Evolutionary conservation across 2,329 filamentous ascomycete species (phyloP), one percentile per base, ranked within the genome.

Genomic region (Setomelanomma holmii): DNA sequence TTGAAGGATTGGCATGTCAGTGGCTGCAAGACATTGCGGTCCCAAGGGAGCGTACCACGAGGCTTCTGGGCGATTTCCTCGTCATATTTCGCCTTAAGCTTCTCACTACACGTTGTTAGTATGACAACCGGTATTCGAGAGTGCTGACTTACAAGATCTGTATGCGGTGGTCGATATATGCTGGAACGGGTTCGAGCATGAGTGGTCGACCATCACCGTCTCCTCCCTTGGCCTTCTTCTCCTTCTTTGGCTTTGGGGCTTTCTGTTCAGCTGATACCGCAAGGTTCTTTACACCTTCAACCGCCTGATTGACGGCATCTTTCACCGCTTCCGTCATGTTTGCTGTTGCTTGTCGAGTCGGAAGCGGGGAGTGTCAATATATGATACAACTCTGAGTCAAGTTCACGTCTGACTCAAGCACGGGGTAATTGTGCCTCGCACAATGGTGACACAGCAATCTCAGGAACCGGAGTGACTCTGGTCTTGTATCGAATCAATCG

Each of bases 151-250:
- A 73, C 69, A 97, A 97, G 43, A 98, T 81, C 46, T 89, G 85
- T 68, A 97, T 87, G 58, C 95, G 88, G 75, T 92, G 86, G 69
- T 93, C 81, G 58, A 98, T 86, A 76, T 90, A 96, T 54, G 88
- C 86, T 50, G 93, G 89, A 17, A 86, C 81, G 39, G 80, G 78
- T 42, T 67, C 73, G 45, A 82, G 63, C 67, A 82, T 79, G 24
- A 79, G 67, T n/a, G 79, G 76, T 20, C 78, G 75, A 40, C 73
- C 72, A 60, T 76, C 75, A 21, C 60, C 62, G 44, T 63, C 66
- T 39, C 55, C 66, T n/a, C 66, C 68, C 65, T 73, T 74, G 51
- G 66, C 82, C 75, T 86, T 84, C 66, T 82, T 68, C 66, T 67
- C 64, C 27, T 80, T 77, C 69, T 72, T 73, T n/a, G 67, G 59